phyloP scores from a whole-genome alignment of 805 yeast species.

The Alloascoidea africana region DNA sequence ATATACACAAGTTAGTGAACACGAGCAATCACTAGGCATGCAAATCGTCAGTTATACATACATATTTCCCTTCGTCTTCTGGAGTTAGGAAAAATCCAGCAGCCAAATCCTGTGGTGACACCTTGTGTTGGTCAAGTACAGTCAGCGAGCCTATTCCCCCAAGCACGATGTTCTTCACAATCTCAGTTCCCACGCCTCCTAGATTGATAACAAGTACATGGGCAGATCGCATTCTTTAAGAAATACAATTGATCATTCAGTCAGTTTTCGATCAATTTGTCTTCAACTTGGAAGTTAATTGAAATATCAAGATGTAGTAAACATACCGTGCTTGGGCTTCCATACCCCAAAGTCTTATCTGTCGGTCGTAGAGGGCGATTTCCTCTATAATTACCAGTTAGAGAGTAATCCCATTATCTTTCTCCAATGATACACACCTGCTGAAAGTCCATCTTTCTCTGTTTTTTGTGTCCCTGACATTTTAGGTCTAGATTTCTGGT shows the following conservation, averaged over 20 bases:
- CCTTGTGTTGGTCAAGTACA: constrained; percentile 42
- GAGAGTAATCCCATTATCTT: neutral
- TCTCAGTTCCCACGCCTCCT: constrained; percentile 70
- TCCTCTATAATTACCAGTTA: constrained; percentile 35
- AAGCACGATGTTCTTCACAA: constrained; percentile 68
- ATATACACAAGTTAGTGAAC: too few species aligned
- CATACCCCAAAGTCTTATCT: constrained; percentile 90
- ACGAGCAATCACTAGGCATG: too few species aligned
- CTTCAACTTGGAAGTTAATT: too few species aligned
- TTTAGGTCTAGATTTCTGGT: too few species aligned
- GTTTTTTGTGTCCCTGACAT: too few species aligned
- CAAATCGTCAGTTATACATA: constrained; percentile 5
- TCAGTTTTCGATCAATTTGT: neutral
- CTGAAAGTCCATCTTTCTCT: constrained; percentile 1
- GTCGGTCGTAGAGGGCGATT: constrained; percentile 86
- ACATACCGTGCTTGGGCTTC: constrained; percentile 57
- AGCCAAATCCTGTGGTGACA: constrained; percentile 48
- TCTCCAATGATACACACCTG: neutral
- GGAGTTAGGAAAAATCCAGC: constrained; percentile 60
- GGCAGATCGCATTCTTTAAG: constrained; percentile 44
- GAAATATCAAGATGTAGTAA: neutral
- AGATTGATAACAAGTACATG: constrained; percentile 54
- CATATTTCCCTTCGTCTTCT: constrained; percentile 33
- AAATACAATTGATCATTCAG: neutral
- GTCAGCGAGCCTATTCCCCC: constrained; percentile 78